Conservation (phyloP, 495 filamentous ascomycete genomes). For the Evansstolkia leycettana region DNA sequence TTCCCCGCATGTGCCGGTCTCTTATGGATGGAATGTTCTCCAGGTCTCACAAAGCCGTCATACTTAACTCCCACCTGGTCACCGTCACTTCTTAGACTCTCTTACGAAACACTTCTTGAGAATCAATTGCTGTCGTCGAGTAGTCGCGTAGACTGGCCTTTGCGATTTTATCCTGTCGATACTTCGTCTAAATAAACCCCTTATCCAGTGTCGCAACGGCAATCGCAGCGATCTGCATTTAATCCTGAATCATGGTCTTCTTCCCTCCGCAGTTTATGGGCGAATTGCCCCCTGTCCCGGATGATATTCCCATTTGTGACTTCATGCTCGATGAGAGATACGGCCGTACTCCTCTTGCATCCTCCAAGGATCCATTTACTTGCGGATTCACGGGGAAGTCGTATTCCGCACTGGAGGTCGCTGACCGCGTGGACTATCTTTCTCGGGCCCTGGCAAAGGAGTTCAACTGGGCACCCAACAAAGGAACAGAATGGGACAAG, state of each 20-base stretch:
- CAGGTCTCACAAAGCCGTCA: no score
- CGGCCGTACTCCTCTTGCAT: conserved; percentile 51
- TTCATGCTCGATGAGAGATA: conserved; percentile 70
- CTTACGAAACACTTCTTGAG: no score
- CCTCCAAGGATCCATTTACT: conserved; percentile 64
- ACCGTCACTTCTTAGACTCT: no score
- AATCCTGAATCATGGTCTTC: conserved; percentile 55
- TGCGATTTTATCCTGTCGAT: neutral
- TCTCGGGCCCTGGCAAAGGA: conserved; percentile 59
- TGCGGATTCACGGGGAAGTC: conserved; percentile 66
- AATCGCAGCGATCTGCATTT: no score
- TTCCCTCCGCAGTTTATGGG: conserved; percentile 56
- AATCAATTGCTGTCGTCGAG: no score
- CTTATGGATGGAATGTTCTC: no score
- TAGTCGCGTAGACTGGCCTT: no score
- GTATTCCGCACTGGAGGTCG: conserved; percentile 54
- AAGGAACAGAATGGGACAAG: conserved; percentile 79
- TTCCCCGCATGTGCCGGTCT: no score
- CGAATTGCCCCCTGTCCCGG: conserved; percentile 56
- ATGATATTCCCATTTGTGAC: conserved; percentile 63
- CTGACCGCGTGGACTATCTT: conserved; percentile 55
- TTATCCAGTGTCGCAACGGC: no score
- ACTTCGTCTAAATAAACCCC: neutral
- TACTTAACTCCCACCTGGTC: no score
- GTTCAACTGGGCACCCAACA: conserved; percentile 61